Base-by-base conservation (phyloP, 345 rosid species). In the Linum lewisii region DNA sequence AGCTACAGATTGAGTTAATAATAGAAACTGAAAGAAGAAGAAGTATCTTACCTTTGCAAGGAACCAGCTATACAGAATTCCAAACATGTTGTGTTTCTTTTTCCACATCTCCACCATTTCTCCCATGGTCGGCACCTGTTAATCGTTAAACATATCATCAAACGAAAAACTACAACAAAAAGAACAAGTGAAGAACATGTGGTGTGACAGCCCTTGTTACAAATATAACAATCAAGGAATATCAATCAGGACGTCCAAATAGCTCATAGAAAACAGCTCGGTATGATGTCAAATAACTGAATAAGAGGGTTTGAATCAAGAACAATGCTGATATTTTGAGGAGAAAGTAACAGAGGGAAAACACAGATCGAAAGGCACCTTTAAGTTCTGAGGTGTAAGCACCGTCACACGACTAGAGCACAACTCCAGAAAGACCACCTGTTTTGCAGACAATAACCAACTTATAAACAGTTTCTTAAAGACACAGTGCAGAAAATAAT, bases 61-160 rank as follows among this genome's bases (percentile, higher is more conserved):
- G 72, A 94, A 87, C 95, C 93, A 90, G 76, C 90, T 80, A 58
- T 90, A 87, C 45, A 94, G 83, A 72, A 94, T 90, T 65, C 93
- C 96, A 54, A 94, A 90, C 61, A 75, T 66, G 63, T 90, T 94
- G 55, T 87, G 86, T 50, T 87, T 87, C 72, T 87, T 87, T 81
- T 90, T 94, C 87, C 83, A 87, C 85, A 83, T 86, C 38, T 87
- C 95, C 56, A 90, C 64, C 99, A 94, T 94, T 72, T 90, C 99
- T 45, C 82, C 75, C 74, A 81, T 21, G 24, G 93, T 86, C 42
- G 99, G 97, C 19, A 94, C 79, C 99, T 94, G 83, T 42, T 69
- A 26, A 75, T 64, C 66, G 49, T 69, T 45, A 72, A 56, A 54
- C 44, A 37, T 16, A 52, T 54, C 4, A 69, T 51, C 59, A 58